Evolutionary conservation across 352 stramenopile genomes (phyloP).

Genomic region (Globisporangium middletonii): DNA sequence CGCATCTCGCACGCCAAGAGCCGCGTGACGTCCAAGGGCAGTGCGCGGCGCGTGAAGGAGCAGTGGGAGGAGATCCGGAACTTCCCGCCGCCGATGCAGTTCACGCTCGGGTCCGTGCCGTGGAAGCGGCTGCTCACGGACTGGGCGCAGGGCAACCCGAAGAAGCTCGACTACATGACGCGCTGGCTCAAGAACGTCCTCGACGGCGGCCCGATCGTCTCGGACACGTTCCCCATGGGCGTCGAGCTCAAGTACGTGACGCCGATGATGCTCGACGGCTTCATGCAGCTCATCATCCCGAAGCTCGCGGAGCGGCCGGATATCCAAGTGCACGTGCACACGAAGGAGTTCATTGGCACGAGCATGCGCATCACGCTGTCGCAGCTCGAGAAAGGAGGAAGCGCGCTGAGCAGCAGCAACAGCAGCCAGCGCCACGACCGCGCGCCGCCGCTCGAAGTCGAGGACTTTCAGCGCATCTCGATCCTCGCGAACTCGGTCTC

Average conservation of each 20-base stretch:
- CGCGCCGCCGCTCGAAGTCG: slow-evolving; percentile 36
- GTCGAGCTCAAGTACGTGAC: slow-evolving; percentile 88
- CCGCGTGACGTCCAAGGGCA: slow-evolving; percentile 71
- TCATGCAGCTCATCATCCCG: slow-evolving; percentile 87
- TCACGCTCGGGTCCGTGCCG: slow-evolving; percentile 73
- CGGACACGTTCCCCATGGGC: slow-evolving; percentile 84
- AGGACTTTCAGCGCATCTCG: slow-evolving; percentile 67
- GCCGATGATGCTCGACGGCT: slow-evolving; percentile 87
- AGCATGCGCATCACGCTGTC: slow-evolving; percentile 87
- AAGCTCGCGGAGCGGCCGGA: slow-evolving; percentile 80
- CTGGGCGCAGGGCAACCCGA: slow-evolving; percentile 85
- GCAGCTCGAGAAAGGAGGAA: slow-evolving; percentile 30
- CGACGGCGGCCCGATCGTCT: slow-evolving; percentile 77
- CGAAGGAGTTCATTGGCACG: slow-evolving; percentile 88
- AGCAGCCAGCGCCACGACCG: slow-evolving; percentile 11
- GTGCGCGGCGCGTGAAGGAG: slow-evolving; percentile 77
- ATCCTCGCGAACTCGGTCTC: slow-evolving; percentile 41
- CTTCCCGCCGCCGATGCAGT: slow-evolving; percentile 76
- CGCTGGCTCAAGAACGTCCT: slow-evolving; percentile 87
- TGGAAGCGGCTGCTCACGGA: slow-evolving; percentile 85
- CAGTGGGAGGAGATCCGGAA: slow-evolving; percentile 89
- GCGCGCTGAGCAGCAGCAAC: neutral
- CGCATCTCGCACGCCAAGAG: slow-evolving; percentile 59
- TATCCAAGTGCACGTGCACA: slow-evolving; percentile 85
- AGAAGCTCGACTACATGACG: slow-evolving; percentile 90